Conservation (phyloP, 805 yeast genomes). For the Ogataea methylovora region DNA sequence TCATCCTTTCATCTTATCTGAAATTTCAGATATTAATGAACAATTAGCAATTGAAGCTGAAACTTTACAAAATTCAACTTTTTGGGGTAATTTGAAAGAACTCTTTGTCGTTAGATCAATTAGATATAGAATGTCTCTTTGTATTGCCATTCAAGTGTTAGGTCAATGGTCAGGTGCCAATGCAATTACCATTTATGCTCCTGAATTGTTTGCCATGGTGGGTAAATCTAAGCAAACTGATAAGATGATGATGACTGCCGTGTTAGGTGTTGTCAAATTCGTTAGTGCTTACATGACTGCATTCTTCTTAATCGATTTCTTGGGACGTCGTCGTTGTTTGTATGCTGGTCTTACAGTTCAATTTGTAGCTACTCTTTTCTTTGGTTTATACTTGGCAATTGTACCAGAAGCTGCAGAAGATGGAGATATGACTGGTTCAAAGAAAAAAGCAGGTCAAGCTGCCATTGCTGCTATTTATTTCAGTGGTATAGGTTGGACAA, state of each 20-base stretch:
- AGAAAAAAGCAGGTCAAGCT: constrained; percentile 32
- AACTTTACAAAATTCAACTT: constrained; percentile 14
- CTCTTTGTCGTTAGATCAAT: constrained; percentile 30
- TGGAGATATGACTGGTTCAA: constrained; percentile 22
- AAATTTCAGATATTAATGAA: constrained; percentile 43
- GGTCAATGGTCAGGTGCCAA: constrained; percentile 58
- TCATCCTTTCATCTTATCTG: constrained; percentile 43
- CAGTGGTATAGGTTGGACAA: constrained; percentile 50
- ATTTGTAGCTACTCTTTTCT: constrained; percentile 33
- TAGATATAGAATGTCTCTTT: constrained; percentile 37
- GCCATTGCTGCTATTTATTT: constrained; percentile 45
- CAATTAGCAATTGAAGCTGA: constrained; percentile 28
- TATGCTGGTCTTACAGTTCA: constrained; percentile 43
- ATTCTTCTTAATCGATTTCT: constrained; percentile 43
- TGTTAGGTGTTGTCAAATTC: constrained; percentile 48
- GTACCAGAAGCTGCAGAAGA: constrained; percentile 36
- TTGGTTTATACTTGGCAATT: constrained; percentile 37
- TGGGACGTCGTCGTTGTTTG: constrained; percentile 45
- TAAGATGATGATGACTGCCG: constrained; percentile 39
- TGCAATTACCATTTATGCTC: constrained; percentile 49
- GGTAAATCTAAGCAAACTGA: constrained; percentile 34
- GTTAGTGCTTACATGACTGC: constrained; percentile 40
- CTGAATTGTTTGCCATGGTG: constrained; percentile 40
- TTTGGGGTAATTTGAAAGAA: constrained; percentile 23
- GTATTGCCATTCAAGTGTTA: constrained; percentile 36